Evolutionary conservation across 1,139 yeast genomes (phyloP).

Genomic region (Kodamaea sp.): DNA sequence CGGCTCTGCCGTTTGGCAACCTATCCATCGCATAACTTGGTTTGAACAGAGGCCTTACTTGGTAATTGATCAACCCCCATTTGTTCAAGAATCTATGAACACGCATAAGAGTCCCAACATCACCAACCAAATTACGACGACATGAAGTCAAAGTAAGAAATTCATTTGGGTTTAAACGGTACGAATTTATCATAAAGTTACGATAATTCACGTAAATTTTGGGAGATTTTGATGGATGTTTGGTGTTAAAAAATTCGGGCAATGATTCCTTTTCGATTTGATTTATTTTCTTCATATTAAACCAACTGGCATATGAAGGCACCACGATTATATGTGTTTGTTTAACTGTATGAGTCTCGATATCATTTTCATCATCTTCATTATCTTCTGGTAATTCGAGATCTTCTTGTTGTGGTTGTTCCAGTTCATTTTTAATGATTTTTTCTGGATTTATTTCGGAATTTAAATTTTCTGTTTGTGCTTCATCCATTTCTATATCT

Average conservation of each 20-base stretch:
- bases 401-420: not conserved
- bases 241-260: constrained; percentile 83
- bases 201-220: constrained; percentile 82
- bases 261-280: constrained; percentile 63
- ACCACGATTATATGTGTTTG: constrained; percentile 89
- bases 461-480: not conserved
- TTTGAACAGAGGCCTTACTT: constrained; percentile 67
- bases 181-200: constrained; percentile 90
- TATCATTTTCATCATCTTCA: constrained; percentile 8
- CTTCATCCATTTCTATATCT: constrained; percentile 6
- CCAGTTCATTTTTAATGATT: not conserved
- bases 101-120: constrained; percentile 90
- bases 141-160: constrained; percentile 91
- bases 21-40: constrained; percentile 67
- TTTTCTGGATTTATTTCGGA: not conserved
- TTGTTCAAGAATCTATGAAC: constrained; percentile 84
- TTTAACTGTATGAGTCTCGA: constrained; percentile 16
- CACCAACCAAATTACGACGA: constrained; percentile 92
- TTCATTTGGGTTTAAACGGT: constrained; percentile 89
- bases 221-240: constrained; percentile 82
- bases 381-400: constrained; percentile 8
- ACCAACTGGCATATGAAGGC: constrained; percentile 95
- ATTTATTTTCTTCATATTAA: constrained; percentile 68
- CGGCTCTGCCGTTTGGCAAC: constrained; percentile 41
- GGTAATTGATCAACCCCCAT: constrained; percentile 97